Evolutionary conservation across 257 asterid genomes (phyloP).

Genomic region (Thymus mandschuricus): DNA sequence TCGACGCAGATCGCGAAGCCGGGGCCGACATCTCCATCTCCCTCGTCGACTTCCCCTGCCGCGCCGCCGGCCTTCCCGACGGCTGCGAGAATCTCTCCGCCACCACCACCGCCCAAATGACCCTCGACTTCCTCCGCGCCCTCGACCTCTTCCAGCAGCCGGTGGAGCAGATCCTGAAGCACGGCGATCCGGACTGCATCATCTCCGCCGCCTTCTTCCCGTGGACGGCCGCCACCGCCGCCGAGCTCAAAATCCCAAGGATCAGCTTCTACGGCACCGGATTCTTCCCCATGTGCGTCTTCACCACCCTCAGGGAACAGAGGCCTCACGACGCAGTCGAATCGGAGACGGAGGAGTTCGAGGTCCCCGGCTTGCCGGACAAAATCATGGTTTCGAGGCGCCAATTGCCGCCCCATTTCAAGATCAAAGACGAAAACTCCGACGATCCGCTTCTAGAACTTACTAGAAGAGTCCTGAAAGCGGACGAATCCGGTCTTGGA

Average conservation of each 20-base stretch:
- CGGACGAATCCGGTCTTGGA: conserved; percentile 44
- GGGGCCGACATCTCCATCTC: conserved; percentile 35
- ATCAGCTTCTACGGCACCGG: conserved; percentile 42
- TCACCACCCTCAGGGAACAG: conserved; percentile 11
- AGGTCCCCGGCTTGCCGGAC: conserved; percentile 39
- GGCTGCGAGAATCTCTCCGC: conserved; percentile 45
- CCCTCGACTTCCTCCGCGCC: conserved; percentile 33
- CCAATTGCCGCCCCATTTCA: not conserved
- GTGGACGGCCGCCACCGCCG: conserved; percentile 40
- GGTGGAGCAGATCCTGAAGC: conserved; percentile 28
- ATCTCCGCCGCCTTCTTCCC: conserved; percentile 34
- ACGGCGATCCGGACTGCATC: conserved; percentile 40
- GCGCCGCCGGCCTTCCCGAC: conserved; percentile 40
- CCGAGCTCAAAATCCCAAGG: conserved; percentile 32
- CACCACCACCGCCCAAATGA: conserved; percentile 36
- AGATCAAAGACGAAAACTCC: not conserved
- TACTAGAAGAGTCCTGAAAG: not conserved
- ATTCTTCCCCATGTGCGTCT: conserved; percentile 32
- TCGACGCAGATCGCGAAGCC: conserved; percentile 27
- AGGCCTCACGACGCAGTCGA: conserved; percentile 32
- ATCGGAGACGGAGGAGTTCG: conserved; percentile 42
- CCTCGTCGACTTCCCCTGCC: conserved; percentile 35
- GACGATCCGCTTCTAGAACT: conserved; percentile 10
- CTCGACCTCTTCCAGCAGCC: conserved; percentile 36
- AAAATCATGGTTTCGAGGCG: conserved; percentile 22